These are phyloP conservation scores for Thraustotheca clavata DNA, from an alignment of 352 stramenopile genomes.

Conservation along the genomic window DNA sequence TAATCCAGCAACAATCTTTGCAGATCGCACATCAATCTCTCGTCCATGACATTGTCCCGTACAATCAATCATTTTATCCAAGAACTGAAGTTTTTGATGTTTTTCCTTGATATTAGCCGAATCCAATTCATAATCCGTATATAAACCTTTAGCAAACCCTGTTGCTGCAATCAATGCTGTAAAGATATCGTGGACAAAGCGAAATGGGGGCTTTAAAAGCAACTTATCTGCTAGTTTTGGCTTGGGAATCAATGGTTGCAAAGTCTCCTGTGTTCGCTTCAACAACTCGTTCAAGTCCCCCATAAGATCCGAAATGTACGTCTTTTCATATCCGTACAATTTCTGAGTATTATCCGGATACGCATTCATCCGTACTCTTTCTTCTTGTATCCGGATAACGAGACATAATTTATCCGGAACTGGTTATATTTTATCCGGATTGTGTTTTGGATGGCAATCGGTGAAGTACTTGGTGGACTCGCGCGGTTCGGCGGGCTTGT, in stretches of 20 bases:
- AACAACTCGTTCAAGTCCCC: slow-evolving; percentile 35
- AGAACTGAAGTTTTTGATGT: slow-evolving; percentile 71
- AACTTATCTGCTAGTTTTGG: slow-evolving; percentile 94
- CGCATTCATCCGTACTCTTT: too few relatives aligned
- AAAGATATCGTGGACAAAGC: slow-evolving; percentile 94
- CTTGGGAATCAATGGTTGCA: slow-evolving; percentile 88
- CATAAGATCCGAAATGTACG: too few relatives aligned
- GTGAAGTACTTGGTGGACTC: slow-evolving; percentile 23
- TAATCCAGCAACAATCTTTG: slow-evolving; percentile 79
- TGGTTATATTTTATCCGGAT: too few relatives aligned
- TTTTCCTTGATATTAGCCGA: slow-evolving; percentile 84
- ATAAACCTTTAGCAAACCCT: slow-evolving; percentile 80
- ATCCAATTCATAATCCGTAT: slow-evolving; percentile 69
- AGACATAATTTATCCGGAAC: neutral
- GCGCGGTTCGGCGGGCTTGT: slow-evolving; percentile 61
- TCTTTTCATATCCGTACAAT: too few relatives aligned
- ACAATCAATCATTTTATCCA: slow-evolving; percentile 84
- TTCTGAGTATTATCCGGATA: too few relatives aligned
- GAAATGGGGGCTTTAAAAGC: slow-evolving; percentile 92
- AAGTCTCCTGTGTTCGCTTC: slow-evolving; percentile 63
- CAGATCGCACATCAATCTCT: slow-evolving; percentile 62
- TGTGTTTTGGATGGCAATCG: neutral
- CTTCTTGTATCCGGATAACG: slow-evolving; percentile 17
- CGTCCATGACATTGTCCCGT: slow-evolving; percentile 50
- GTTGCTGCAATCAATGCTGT: slow-evolving; percentile 73